phyloP scores from a whole-genome alignment of 257 asterid species.

The Salvia rosmarinus region DNA sequence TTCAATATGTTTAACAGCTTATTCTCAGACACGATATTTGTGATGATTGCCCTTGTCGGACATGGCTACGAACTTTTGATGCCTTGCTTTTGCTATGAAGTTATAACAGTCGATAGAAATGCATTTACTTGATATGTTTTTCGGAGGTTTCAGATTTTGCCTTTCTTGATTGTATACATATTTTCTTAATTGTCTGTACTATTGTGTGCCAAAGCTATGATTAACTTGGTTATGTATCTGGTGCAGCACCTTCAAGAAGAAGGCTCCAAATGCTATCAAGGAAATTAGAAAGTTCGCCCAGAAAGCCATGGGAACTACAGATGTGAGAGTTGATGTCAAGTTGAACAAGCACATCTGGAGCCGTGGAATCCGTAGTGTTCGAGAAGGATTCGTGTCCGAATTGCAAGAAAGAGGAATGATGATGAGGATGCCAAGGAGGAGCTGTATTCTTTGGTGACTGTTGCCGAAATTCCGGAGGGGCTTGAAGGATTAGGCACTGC shows the following conservation, averaged over 20 bases:
- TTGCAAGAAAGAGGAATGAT: conserved; percentile 59
- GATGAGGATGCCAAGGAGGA: conserved; percentile 67
- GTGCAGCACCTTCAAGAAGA: conserved; percentile 57
- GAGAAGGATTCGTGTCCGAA: conserved; percentile 52
- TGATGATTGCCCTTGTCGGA: not conserved
- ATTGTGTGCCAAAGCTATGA: not conserved
- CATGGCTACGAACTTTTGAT: not conserved
- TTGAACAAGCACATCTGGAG: conserved; percentile 34
- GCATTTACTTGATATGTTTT: not conserved
- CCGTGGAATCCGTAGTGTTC: conserved; percentile 59
- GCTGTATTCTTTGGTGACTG: conserved; percentile 61
- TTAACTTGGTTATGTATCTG: conserved; percentile 3
- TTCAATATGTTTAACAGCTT: too few relatives aligned
- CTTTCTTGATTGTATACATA: not conserved
- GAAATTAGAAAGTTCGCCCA: conserved; percentile 56
- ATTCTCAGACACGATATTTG: too few relatives aligned
- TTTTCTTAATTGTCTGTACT: not conserved
- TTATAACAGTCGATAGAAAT: not conserved
- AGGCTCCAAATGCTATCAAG: conserved; percentile 58
- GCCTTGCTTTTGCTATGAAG: not conserved
- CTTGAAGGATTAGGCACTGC: conserved; percentile 53
- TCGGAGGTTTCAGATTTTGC: not conserved
- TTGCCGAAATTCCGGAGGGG: conserved; percentile 33
- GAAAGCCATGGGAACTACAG: conserved; percentile 61
- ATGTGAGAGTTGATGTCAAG: conserved; percentile 26